A percentile compares a stretch with the other conserved stretches of the same genome.
These are phyloP conservation scores for Rhizoclosmatium sp. DNA, from an alignment of 192 early-diverging fungal species.

Conservation along the genomic window DNA sequence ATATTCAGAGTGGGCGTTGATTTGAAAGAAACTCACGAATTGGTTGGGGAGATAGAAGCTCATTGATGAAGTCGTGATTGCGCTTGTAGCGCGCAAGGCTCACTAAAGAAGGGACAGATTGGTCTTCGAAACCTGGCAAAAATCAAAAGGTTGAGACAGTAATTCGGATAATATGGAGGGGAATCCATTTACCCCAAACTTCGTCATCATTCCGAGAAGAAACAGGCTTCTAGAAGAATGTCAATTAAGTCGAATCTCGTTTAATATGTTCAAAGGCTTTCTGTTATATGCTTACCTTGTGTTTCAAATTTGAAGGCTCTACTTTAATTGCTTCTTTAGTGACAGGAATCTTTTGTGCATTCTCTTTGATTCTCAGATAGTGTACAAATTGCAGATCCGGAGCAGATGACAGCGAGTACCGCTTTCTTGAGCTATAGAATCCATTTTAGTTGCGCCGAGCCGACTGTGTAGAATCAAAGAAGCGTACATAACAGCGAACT, in stretches of 20 bases:
- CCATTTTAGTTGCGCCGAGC: too few relatives aligned
- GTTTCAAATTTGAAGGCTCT: not conserved
- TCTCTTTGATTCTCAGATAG: slow-evolving; percentile 10
- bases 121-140: slow-evolving; percentile 28
- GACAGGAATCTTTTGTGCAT: not conserved
- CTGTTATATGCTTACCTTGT: not conserved
- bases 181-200: not conserved
- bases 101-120: slow-evolving; percentile 30
- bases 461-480: not conserved
- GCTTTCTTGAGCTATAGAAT: not conserved
- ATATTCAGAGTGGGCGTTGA: not conserved
- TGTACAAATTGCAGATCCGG: slow-evolving; percentile 7
- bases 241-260: too few relatives aligned
- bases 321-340: slow-evolving; percentile 1
- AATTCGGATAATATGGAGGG: not conserved
- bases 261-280: not conserved
- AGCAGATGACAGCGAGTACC: slow-evolving; percentile 3
- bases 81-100: slow-evolving; percentile 57
- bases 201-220: not conserved
- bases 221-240: not conserved
- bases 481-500: not conserved
- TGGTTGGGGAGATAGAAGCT: slow-evolving; percentile 48
- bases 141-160: not conserved
- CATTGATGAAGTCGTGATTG: slow-evolving; percentile 55
- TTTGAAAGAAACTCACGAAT: not conserved